Percentiles rank a stretch among this genome's conserved stretches.
Evolutionary conservation across 352 stramenopile genomes (phyloP).

Genomic region (Pythium folliculosum): DNA sequence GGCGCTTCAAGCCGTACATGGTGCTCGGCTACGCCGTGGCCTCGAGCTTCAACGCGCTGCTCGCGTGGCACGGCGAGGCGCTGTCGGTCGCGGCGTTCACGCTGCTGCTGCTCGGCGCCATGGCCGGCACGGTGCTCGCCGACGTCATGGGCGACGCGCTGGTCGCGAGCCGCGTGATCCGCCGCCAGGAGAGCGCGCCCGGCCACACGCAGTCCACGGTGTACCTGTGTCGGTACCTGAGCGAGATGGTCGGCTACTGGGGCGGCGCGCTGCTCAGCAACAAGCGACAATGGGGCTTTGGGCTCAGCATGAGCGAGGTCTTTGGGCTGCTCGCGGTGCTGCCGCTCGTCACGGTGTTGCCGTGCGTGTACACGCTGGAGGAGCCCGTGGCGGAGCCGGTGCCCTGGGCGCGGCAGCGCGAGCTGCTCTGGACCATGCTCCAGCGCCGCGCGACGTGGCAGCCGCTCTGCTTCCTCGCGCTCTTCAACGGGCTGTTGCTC

Average conservation of each 20-base stretch:
- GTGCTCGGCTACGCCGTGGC: slow-evolving; percentile 59
- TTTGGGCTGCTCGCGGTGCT: slow-evolving; percentile 64
- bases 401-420: slow-evolving; percentile 37
- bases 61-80: slow-evolving; percentile 39
- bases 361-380: slow-evolving; percentile 54
- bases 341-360: slow-evolving; percentile 59
- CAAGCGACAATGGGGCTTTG: slow-evolving; percentile 47
- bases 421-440: slow-evolving; percentile 62
- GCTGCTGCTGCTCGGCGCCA: slow-evolving; percentile 65
- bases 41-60: slow-evolving; percentile 57
- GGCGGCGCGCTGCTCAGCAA: slow-evolving; percentile 64
- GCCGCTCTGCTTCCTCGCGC: slow-evolving; percentile 64
- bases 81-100: slow-evolving; percentile 66
- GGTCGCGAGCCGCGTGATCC: slow-evolving; percentile 62
- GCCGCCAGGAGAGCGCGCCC: slow-evolving; percentile 35
- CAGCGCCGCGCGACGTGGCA: slow-evolving; percentile 75
- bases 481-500: slow-evolving; percentile 64
- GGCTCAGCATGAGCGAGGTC: slow-evolving; percentile 60
- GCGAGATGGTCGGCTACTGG: slow-evolving; percentile 82
- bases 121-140: slow-evolving; percentile 76
- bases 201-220: slow-evolving; percentile 65
- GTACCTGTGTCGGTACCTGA: slow-evolving; percentile 78
- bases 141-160: slow-evolving; percentile 84
- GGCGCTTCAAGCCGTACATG: slow-evolving; percentile 81
- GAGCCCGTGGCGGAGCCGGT: slow-evolving; percentile 39